phyloP scores from a whole-genome alignment of 23 red algal species.

The Gracilaria domingensis region DNA sequence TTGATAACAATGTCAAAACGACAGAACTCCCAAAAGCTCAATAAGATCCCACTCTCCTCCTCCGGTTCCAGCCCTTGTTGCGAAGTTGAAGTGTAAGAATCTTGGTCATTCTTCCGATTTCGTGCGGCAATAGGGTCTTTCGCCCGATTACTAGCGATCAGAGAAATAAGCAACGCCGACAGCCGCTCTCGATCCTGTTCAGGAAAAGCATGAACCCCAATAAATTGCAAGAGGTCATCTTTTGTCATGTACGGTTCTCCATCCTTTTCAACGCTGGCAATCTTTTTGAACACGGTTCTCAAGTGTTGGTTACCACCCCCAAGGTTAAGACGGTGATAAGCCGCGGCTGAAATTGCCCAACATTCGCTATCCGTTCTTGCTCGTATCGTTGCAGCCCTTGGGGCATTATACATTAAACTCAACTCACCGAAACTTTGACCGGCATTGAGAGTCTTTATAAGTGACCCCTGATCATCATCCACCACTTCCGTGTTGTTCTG shows the following conservation, averaged over 20 bases:
- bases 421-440: conserved; percentile 96
- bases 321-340: conserved; percentile 90
- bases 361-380: conserved; percentile 96
- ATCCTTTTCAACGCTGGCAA: conserved; percentile 79
- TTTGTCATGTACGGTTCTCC: conserved; percentile 85
- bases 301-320: conserved; percentile 91
- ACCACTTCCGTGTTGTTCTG: conserved; percentile 24
- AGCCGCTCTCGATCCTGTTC: conserved; percentile 82
- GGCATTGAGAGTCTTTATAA: conserved; percentile 74
- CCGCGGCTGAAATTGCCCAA: conserved; percentile 96
- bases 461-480: conserved; percentile 29
- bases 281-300: conserved; percentile 85
- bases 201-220: conserved; percentile 76
- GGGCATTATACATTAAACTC: conserved; percentile 96
- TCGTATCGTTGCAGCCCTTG: conserved; percentile 85
- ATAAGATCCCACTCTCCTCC: conserved; percentile 66
- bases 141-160: conserved; percentile 88
- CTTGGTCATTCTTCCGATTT: neutral
- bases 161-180: conserved; percentile 72
- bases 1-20: conserved; percentile 99
- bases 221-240: conserved; percentile 86
- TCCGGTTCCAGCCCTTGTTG: neutral
- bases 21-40: conserved; percentile 99
- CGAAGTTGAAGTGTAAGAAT: neutral
- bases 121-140: conserved; percentile 50